phyloP scores from a whole-genome alignment of 805 yeast genomes.

The Brettanomyces custersianus region DNA sequence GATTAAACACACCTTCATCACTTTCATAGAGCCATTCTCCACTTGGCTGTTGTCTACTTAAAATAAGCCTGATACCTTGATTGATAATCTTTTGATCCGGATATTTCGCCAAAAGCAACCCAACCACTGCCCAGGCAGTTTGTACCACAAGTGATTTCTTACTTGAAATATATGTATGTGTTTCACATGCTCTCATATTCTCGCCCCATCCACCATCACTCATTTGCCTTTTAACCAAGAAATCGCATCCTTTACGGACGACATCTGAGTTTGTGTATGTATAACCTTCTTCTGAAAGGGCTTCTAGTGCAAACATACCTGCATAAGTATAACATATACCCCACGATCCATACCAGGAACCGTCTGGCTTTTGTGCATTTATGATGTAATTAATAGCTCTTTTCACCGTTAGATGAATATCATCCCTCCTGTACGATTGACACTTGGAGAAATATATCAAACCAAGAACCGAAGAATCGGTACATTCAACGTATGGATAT shows the following conservation, averaged over 20 bases:
- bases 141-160: slow-evolving; percentile 67
- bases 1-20: slow-evolving; percentile 94
- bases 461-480: slow-evolving; percentile 91
- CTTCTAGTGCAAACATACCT: slow-evolving; percentile 96
- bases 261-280: slow-evolving; percentile 50
- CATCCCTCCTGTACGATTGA: slow-evolving; percentile 55
- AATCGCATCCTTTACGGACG: slow-evolving; percentile 78
- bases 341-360: slow-evolving; percentile 99
- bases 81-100: slow-evolving; percentile 60
- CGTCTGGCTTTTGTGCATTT: slow-evolving; percentile 63
- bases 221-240: slow-evolving; percentile 64
- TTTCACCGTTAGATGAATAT: slow-evolving; percentile 60
- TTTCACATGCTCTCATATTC: slow-evolving; percentile 82
- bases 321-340: slow-evolving; percentile 96
- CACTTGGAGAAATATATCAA: slow-evolving; percentile 65
- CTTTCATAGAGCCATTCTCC: slow-evolving; percentile 87
- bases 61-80: slow-evolving; percentile 53
- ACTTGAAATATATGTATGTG: slow-evolving; percentile 59
- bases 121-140: slow-evolving; percentile 88
- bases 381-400: slow-evolving; percentile 69
- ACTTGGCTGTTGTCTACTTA: slow-evolving; percentile 53
- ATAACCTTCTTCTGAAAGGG: slow-evolving; percentile 62
- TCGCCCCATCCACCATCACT: slow-evolving; percentile 98
- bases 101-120: slow-evolving; percentile 69
- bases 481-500: slow-evolving; percentile 96